Base-by-base conservation (phyloP, 176 grass and related monocot genomes). In the Chloris gayana region DNA sequence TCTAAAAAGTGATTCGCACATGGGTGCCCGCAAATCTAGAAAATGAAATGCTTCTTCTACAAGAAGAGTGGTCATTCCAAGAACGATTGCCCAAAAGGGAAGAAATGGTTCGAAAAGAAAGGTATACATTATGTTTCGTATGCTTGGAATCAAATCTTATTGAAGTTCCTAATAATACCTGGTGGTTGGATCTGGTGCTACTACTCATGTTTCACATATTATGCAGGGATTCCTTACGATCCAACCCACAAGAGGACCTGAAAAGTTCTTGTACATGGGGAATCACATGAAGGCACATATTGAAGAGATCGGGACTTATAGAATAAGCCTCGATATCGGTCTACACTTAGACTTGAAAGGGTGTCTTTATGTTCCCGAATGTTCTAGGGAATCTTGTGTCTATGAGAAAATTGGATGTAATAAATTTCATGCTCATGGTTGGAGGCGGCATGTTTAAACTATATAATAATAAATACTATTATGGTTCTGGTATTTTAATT, bases 381-480 rank as follows among this genome's bases (percentile, higher is more conserved):
- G 37, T 31, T 7, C n/a, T 87, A 80, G 17, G 46, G 46, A 91
- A 87, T 50, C 31, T 87, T 17, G 19, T 81, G 6, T 68, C 26
- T 12, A 18, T 84, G 18, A 1, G 4, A 21, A 80, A 49, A 51
- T 38, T 90, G 42, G 60, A 86, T 82, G 22, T 19, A 32, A 22
- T 14, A 67, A 1, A 25, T 0, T 89, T 66, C 77, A 76, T 37
- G 17, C 66, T 59, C 15, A 18, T 33, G 34, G n/a, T 73, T 89
- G 56, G 13, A 77, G 11, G 5, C 1, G 2, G 3, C 57, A 19
- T 68, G 4, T 73, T 77, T 35, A 30, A 7, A 10, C 81, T 85
- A 57, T 77, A 49, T 82, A 85, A 72, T 7, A 73, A 82, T 66
- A 72, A 68, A 19, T 45, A 4, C 54, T 41, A 21, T 76, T 65